Base-by-base conservation (phyloP, 129 eudicot species). In the Rutidosis leptorrhynchoides region DNA sequence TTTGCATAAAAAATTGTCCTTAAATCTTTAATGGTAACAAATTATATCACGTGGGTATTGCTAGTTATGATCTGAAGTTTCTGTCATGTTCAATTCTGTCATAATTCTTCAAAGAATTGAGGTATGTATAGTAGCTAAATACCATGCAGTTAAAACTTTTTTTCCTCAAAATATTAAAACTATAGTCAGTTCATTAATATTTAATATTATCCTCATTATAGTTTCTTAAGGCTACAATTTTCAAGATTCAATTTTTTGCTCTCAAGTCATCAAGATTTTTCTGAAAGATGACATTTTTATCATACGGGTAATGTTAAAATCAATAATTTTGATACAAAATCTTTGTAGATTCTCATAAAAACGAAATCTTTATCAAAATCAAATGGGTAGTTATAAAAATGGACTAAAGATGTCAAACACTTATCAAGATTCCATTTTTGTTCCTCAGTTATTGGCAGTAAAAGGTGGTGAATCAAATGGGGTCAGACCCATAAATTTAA, bases 391-490 rank as follows among this genome's bases (percentile, higher is more conserved):
- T n/a, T n/a, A n/a, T n/a, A n/a, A n/a, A 73, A 24, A 64, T 74
- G 22, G 55, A 57, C 30, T 19, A 53, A 15, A 53, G 67, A 56
- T 45, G 7, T 46, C 27, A 64, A 64, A 55, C 54, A 65, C 7
- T 68, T 49, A 60, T 68, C 64, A 75, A 67, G 64, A 75, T 75
- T 75, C 79, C 45, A 32, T 67, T 75, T 67, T 68, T 59, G 20
- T 60, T 48, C 19, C 60, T 33, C 90, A 90, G 95, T 72, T 87
- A 54, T 4, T 81, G 73, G 81, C 78, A 53, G 73, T 87, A 57
- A 84, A 83, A 77, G 83, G 81, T 42, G 80, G 89, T 64, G 93
- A 90, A 71, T 58, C 78, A 22, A 78, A 62, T 19, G 95, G 88
- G 59, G 51, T 73, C 11, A 85, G 89, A 58, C 73, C 77, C 68